A percentile compares a stretch with the other conserved stretches of the same genome.
Conservation (phyloP, 306 rosid species). For the Hippophae gyantsensis region DNA sequence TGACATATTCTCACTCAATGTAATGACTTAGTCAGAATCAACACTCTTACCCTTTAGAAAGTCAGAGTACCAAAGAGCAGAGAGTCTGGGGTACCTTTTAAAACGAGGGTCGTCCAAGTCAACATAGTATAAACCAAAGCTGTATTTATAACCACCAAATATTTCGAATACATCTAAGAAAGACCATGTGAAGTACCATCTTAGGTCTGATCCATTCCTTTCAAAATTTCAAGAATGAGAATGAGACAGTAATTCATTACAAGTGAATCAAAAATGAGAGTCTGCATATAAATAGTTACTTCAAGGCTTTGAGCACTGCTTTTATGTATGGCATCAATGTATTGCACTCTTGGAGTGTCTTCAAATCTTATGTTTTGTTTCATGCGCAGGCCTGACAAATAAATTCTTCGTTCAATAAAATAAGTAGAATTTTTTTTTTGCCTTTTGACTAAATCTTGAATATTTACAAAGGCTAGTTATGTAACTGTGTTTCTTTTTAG, state of each 20-base stretch:
- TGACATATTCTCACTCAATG: no score
- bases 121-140: slow-evolving; percentile 43
- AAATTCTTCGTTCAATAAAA: no score
- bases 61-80: slow-evolving; percentile 56
- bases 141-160: slow-evolving; percentile 21
- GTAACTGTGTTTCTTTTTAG: no score
- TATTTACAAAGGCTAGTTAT: no score
- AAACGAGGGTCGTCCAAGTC: slow-evolving; percentile 40
- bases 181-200: slow-evolving; percentile 64
- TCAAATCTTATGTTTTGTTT: slow-evolving; percentile 34
- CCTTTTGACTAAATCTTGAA: no score
- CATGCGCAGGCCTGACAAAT: slow-evolving; percentile 36
- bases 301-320: slow-evolving; percentile 30
- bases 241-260: no score
- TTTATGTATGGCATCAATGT: slow-evolving; percentile 30
- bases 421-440: no score
- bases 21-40: neutral
- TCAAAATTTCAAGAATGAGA: neutral
- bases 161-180: slow-evolving; percentile 46
- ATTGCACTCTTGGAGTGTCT: slow-evolving; percentile 45
- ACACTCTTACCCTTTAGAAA: slow-evolving; percentile 29
- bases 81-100: slow-evolving; percentile 51
- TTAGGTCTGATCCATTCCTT: slow-evolving; percentile 53
- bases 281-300: slow-evolving; percentile 21
- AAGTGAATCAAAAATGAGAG: no score